Conservation (phyloP, 225 moss, liverwort and hornwort species). For the Marchantia paleacea region DNA sequence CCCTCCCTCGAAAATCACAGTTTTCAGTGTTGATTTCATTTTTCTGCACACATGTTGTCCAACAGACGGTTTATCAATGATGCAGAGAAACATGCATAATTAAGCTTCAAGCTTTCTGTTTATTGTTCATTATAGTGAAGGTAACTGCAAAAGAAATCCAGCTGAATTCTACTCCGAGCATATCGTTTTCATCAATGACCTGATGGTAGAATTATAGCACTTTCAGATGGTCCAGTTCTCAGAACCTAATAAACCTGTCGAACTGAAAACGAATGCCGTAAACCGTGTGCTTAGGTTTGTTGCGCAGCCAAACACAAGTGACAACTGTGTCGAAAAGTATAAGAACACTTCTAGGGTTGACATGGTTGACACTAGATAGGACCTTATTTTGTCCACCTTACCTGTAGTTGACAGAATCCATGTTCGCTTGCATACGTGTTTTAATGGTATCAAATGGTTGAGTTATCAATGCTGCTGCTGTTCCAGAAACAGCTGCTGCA, state of each 20-base stretch:
- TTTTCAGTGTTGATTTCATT: slow-evolving; percentile 26
- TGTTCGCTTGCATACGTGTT: slow-evolving; percentile 58
- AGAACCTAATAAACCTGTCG: too few species aligned
- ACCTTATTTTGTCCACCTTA: not conserved
- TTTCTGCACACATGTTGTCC: slow-evolving; percentile 30
- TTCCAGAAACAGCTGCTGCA: slow-evolving; percentile 47
- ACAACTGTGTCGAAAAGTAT: not conserved
- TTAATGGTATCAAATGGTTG: slow-evolving; percentile 61
- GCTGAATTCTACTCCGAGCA: not conserved
- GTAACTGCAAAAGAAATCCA: not conserved
- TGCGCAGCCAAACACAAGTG: not conserved
- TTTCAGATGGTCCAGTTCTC: not conserved
- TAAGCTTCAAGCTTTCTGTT: not conserved
- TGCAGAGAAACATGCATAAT: not conserved
- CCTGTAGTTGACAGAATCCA: slow-evolving; percentile 40
- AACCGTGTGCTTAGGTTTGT: not conserved
- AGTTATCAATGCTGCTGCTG: slow-evolving; percentile 40
- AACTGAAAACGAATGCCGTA: too few species aligned
- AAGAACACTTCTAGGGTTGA: too few species aligned
- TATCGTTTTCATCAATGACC: too few species aligned
- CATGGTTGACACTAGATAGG: too few species aligned
- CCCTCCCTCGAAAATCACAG: slow-evolving; percentile 46
- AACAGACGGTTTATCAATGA: not conserved
- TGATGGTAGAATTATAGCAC: not conserved
- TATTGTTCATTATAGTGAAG: not conserved